phyloP scores from a whole-genome alignment of 1,139 yeast genomes.

The Yamadazyma jaroonii region DNA sequence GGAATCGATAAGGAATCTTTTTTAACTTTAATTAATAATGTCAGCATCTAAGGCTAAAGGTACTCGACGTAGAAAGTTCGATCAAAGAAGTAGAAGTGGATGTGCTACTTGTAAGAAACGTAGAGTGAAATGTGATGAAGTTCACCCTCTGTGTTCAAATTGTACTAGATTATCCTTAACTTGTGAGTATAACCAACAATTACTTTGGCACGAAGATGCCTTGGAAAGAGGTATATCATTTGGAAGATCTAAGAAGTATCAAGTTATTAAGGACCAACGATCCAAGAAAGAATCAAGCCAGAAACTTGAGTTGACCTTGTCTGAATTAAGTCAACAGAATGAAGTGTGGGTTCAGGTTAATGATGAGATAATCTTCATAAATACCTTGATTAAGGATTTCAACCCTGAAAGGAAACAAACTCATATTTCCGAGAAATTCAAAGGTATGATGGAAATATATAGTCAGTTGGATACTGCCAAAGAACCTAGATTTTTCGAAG shows the following conservation, averaged over 20 bases:
- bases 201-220: conserved; percentile 35
- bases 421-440: conserved; percentile 3
- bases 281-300: conserved; percentile 4
- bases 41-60: background rate
- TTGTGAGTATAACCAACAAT: conserved; percentile 19
- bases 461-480: background rate
- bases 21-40: too few relatives aligned
- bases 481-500: background rate
- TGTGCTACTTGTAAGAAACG: conserved; percentile 25
- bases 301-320: conserved; percentile 11
- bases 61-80: conserved; percentile 4
- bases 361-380: conserved; percentile 20
- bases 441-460: conserved; percentile 10
- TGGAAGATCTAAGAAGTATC: conserved; percentile 28
- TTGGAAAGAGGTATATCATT: conserved; percentile 28
- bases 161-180: conserved; percentile 19
- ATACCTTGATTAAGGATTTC: conserved; percentile 22
- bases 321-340: conserved; percentile 10
- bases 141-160: conserved; percentile 24
- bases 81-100: conserved; percentile 22
- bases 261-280: conserved; percentile 14
- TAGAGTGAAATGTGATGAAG: conserved; percentile 30
- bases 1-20: background rate
- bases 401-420: background rate
- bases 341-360: conserved; percentile 10